A percentile compares a stretch with the other conserved stretches of the same genome.
Conservation (phyloP, 371 early-diverging fungal species). For the Mortierella sp. region DNA sequence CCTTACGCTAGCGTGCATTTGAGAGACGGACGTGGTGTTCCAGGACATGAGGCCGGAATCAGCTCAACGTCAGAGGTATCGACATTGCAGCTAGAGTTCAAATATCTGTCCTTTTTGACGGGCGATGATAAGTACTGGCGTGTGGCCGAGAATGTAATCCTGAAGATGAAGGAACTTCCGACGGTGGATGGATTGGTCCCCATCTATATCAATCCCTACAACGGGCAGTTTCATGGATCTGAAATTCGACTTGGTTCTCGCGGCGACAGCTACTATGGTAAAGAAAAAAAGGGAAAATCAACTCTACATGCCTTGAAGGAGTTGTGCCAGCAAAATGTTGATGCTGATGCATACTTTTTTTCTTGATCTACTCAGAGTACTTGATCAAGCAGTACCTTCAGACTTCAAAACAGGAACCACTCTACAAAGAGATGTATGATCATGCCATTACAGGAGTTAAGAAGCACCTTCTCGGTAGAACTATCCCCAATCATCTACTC, state of each 20-base stretch:
- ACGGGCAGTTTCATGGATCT: slow-evolving; percentile 61
- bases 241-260: slow-evolving; percentile 81
- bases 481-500: slow-evolving; percentile 67
- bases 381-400: slow-evolving; percentile 89
- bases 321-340: too few relatives aligned
- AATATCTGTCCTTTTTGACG: slow-evolving; percentile 83
- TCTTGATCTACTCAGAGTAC: slow-evolving; percentile 72
- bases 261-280: slow-evolving; percentile 94
- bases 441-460: slow-evolving; percentile 78
- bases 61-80: slow-evolving; percentile 89
- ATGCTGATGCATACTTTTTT: neutral
- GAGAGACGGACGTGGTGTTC: slow-evolving; percentile 47
- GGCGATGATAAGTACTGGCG: slow-evolving; percentile 78
- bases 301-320: too few relatives aligned
- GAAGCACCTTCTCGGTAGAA: slow-evolving; percentile 71
- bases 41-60: slow-evolving; percentile 55
- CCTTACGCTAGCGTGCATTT: slow-evolving; percentile 82
- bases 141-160: slow-evolving; percentile 75
- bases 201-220: slow-evolving; percentile 69
- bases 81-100: slow-evolving; percentile 92
- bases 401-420: slow-evolving; percentile 69
- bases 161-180: slow-evolving; percentile 63
- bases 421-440: slow-evolving; percentile 79
- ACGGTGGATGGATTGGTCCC: slow-evolving; percentile 83
- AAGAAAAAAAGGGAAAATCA: too few relatives aligned